phyloP scores from a whole-genome alignment of 371 early-diverging fungal species.

The Syncephalastrum racemosum region DNA sequence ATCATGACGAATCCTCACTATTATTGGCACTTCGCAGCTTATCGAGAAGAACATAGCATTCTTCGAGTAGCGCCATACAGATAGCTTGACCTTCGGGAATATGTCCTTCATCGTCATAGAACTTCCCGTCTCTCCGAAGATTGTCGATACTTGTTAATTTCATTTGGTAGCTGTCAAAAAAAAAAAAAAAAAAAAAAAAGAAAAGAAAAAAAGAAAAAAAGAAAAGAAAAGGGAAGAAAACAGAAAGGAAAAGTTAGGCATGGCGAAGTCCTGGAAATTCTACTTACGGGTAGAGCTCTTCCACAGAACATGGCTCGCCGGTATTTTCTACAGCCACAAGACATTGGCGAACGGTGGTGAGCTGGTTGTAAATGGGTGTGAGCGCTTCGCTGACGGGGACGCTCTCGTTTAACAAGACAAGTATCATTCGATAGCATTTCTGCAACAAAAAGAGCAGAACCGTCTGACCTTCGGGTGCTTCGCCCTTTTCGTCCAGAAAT shows the following conservation, averaged over 20 bases:
- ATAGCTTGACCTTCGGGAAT: constrained; percentile 85
- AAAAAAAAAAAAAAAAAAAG: too few species aligned
- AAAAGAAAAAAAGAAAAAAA: too few species aligned
- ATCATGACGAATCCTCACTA: too few species aligned
- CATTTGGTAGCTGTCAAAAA: constrained; percentile 67
- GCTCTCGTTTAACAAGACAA: constrained; percentile 73
- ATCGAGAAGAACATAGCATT: constrained; percentile 79
- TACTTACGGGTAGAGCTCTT: constrained; percentile 46
- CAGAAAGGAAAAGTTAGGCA: too few species aligned
- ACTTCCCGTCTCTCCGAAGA: constrained; percentile 82
- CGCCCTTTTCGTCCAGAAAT: constrained; percentile 64
- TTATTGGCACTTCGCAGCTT: constrained; percentile 46
- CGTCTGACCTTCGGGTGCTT: constrained; percentile 69
- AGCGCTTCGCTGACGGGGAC: constrained; percentile 82
- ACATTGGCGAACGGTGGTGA: constrained; percentile 81
- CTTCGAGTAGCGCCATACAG: constrained; percentile 74
- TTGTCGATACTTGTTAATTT: constrained; percentile 79
- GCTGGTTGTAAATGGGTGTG: constrained; percentile 81
- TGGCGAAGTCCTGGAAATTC: too few species aligned
- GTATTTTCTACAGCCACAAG: constrained; percentile 75
- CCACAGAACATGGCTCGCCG: constrained; percentile 71
- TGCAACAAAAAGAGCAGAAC: constrained; percentile 78
- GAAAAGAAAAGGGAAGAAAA: too few species aligned
- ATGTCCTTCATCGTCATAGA: constrained; percentile 75
- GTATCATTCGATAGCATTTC: constrained; percentile 84